Conservation (phyloP, 139 green algal genomes). For the Coelastrella sp. region DNA sequence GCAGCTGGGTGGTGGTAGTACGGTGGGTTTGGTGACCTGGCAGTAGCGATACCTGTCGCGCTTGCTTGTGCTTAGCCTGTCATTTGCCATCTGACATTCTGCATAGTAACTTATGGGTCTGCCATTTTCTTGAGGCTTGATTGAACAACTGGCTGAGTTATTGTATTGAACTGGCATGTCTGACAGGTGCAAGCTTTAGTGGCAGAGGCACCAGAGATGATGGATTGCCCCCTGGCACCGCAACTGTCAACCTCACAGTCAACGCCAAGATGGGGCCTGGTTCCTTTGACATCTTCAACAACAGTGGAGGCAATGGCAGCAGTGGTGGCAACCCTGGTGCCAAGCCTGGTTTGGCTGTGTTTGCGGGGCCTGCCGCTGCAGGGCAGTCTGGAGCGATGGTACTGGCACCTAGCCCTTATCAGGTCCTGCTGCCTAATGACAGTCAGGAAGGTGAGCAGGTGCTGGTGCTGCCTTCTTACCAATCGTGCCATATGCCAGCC, state of each 20-base stretch:
- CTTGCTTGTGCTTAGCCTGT: too few species aligned
- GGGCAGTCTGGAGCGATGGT: conserved; percentile 24
- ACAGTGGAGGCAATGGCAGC: background rate
- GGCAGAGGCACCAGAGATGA: conserved; percentile 3
- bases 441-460: conserved; percentile 12
- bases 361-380: background rate
- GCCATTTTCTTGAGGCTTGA: too few species aligned
- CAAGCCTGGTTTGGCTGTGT: conserved; percentile 23
- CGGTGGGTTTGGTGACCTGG: too few species aligned
- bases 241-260: conserved; percentile 15
- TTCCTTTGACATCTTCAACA: conserved; percentile 26
- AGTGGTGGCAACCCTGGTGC: background rate
- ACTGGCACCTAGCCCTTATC: conserved; percentile 30
- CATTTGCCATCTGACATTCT: too few species aligned
- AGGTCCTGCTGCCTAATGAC: conserved; percentile 42
- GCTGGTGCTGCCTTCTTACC: too few species aligned
- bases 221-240: background rate
- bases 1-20: too few species aligned
- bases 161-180: too few species aligned
- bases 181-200: background rate
- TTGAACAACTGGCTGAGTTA: too few species aligned
- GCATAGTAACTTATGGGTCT: too few species aligned
- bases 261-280: background rate
- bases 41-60: too few species aligned
- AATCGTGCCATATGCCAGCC: too few species aligned